A percentile compares a stretch with the other conserved stretches of the same genome.
These are phyloP conservation scores for Fusarium sp. DNA, from an alignment of 2,329 filamentous ascomycete species.

Conservation along the genomic window DNA sequence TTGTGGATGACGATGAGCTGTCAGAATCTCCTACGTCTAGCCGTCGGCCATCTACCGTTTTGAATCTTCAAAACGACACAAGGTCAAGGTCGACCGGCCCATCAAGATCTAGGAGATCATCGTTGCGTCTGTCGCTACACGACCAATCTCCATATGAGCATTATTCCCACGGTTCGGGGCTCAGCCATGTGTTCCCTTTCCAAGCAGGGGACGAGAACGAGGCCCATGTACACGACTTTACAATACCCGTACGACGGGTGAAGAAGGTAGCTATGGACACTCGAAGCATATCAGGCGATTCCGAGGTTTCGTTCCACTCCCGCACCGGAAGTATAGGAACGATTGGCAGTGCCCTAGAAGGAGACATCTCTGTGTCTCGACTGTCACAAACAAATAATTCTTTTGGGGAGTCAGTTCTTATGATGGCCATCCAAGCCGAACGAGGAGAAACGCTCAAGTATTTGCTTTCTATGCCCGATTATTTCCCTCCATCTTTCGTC, in stretches of 20 bases:
- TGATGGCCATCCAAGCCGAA: constrained; percentile 86
- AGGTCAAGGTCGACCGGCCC: constrained; percentile 31
- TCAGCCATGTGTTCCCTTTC: constrained; percentile 94
- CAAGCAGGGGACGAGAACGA: constrained; percentile 69
- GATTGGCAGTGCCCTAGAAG: constrained; percentile 80
- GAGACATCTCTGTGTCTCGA: constrained; percentile 87
- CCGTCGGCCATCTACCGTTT: constrained; percentile 63
- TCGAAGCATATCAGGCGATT: constrained; percentile 88
- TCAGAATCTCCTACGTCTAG: constrained; percentile 59
- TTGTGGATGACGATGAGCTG: constrained; percentile 63
- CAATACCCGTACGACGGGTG: constrained; percentile 63
- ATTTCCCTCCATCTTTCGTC: constrained; percentile 79
- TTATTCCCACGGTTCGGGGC: constrained; percentile 69
- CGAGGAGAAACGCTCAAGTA: constrained; percentile 83
- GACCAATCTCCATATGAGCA: constrained; percentile 59
- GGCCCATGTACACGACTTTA: constrained; percentile 47
- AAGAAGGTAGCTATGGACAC: constrained; percentile 94
- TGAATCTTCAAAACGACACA: constrained; percentile 63
- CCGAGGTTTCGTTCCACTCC: constrained; percentile 86
- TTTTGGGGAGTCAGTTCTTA: constrained; percentile 85
- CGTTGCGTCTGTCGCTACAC: constrained; percentile 55
- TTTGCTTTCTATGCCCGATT: constrained; percentile 81
- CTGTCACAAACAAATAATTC: constrained; percentile 79
- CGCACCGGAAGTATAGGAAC: constrained; percentile 84
- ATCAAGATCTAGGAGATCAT: constrained; percentile 57